Base-by-base conservation (phyloP, 495 filamentous ascomycete species). In the Penicillium salamii region DNA sequence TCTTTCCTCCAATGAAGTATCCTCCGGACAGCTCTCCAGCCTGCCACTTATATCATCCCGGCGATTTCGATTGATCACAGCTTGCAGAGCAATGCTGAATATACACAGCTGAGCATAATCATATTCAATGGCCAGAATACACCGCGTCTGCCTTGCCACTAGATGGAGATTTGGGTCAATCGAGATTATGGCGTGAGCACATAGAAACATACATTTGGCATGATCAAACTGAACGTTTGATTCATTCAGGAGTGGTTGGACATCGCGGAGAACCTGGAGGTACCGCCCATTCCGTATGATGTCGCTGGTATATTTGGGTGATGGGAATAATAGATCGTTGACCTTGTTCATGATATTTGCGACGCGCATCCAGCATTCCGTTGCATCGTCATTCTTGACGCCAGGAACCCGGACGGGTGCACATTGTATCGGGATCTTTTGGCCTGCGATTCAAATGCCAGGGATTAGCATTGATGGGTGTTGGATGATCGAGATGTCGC, bases 41-140 rank as follows among this genome's bases (percentile, higher is more conserved):
- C 12, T 36, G 34, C 34, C 17, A 36, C 6, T 36, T 15, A n/a
- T 9, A 18, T 9, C 17, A 7, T 18, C 14, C 6, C 34, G n/a
- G 14, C 4, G 18, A 63, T 85, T 90, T 31, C 88, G 76, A 62
- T 91, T 88, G 17, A 91, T 81, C 14, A 91, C 86, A 5, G 89
- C 89, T 69, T 93, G 89, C 18, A 92, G 69, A 0, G 86, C 85
- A 8, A 93, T 71, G 8, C 86, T 88, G 58, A 91, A 90, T 68
- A 90, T 72, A 63, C 90, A 91, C 42, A 90, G 35, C 11, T 45
- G 74, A n/a, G 86, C 82, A 53, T 88, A 86, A 45, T 87, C 82
- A 46, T 85, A 87, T 59, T 89, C 89, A 40, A 93, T 89, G 7
- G 79, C 80, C 2, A 93, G 72, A 38, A 93, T 88, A 49, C 84